Base-by-base conservation (phyloP, 2,329 filamentous ascomycete genomes). In the Emericellopsis cladophorae region DNA sequence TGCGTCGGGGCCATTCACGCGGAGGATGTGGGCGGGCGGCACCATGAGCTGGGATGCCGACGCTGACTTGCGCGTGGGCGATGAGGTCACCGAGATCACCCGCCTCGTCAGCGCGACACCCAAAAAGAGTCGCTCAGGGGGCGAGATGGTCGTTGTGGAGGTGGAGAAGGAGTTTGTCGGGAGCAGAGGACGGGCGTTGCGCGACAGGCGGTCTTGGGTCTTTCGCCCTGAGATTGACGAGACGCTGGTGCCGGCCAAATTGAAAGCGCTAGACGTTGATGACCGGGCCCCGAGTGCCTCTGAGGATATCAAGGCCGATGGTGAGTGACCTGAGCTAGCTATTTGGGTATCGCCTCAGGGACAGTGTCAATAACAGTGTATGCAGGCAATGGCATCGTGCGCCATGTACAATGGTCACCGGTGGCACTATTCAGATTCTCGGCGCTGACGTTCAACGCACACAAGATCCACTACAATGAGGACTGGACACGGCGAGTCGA, bases 381-480 rank as follows among this genome's bases (percentile, higher is more conserved):
- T 0, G 35, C 46, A 1, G 22, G 37, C 23, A 29, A 26, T 31
- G 22, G 11, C 21, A 31, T 31, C 10, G 10, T 21, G 10, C 53
- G 66, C 9, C 52, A 55, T 12, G 40, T 68, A 5, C 49, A 51
- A 16, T 70, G 65, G 66, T 72, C 69, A 0, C 58, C 66, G 0
- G 61, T 64, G 0, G 65, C 62, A 2, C 69, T 94, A 1, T 93
- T 92, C 60, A 76, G 84, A 15, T 94, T 88, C 65, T 88, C 82
- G 1, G 85, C 85, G 0, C 64, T 94, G 33, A 93, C 85, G 0
- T 88, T 88, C 65, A 94, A 94, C 54, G 84, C 77, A 0, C 88
- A 94, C 58, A 79, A 77, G 48, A 93, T 94, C 41, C 88, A 94
- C 57, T 81, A 90, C 49, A 84, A 88, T 52, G 69, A 73, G 21